Base-by-base conservation (phyloP, 1,284 basidiomycete genomes). In the Trametes sp. region DNA sequence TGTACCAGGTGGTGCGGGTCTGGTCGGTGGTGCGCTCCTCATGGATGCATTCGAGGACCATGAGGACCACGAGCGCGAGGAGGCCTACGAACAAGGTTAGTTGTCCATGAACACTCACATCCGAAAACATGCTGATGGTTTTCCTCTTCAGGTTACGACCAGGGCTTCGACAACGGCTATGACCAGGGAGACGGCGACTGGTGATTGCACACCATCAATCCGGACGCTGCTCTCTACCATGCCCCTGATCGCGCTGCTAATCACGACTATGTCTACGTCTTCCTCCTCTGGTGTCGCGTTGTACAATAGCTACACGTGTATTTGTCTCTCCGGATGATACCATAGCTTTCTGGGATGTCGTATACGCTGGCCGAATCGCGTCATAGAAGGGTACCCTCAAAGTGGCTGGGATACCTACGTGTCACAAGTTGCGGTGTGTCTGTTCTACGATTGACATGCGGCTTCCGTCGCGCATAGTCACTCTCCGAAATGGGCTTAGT, bases 21-120 rank as follows among this genome's bases (percentile, higher is more conserved):
- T 90, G 19, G 69, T 88, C 24, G 88, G 83, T 49, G 88, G 89
- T 65, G 77, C 78, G 3, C 70, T 90, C 51, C 68, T 89, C 33
- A 81, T 70, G 51, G 79, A 86, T 45, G 84, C 82, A 1, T 61
- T 87, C 36, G 83, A 84, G 49, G 73, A 81, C 68, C 76, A 83
- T 57, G 68, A 84, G 31, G 76, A 80, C 0, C 52, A 68, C 35
- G 80, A 78, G 52, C 72, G 74, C 45, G 69, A 77, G 9, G 58
- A 74, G 1, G 81, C 76, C 2, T 84, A 75, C 58, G 69, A 81
- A 0, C 66, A 78, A 23, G 82, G 82, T 80, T 38, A 49, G 75
- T 70, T 2, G 33, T n/a, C 57, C 24, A n/a, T 23, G 10, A 9
- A 19, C 8, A 19, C 28, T 28, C 36, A 13, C 16, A 10, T 21